phyloP scores from a whole-genome alignment of 768 basidiomycete genomes.

The Termitomyces sp. region DNA sequence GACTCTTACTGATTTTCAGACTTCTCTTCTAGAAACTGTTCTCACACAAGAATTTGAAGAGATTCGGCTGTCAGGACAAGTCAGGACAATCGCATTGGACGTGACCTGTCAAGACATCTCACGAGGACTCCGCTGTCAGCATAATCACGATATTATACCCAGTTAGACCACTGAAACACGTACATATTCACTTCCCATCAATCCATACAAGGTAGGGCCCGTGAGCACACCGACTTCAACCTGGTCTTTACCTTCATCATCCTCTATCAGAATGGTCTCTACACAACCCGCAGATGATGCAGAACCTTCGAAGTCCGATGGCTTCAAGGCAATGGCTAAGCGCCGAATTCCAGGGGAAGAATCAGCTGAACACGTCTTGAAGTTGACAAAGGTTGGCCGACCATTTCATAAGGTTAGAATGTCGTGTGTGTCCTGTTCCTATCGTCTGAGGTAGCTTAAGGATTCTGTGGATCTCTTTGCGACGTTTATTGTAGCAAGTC shows the following conservation, averaged over 20 bases:
- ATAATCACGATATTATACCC: conserved; percentile 5
- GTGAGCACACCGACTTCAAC: not conserved
- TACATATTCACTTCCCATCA: conserved; percentile 1
- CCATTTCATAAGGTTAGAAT: conserved; percentile 13
- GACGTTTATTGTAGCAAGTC: conserved; percentile 10
- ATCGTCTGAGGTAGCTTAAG: conserved; percentile 1
- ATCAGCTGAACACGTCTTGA: conserved; percentile 6
- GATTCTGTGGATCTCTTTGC: conserved; percentile 14
- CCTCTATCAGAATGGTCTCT: not conserved
- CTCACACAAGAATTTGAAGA: not conserved
- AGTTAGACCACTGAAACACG: conserved; percentile 9
- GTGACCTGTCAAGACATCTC: conserved; percentile 3
- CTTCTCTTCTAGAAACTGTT: not conserved
- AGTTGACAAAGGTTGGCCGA: conserved; percentile 10
- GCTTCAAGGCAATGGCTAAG: not conserved
- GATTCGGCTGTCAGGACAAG: not conserved
- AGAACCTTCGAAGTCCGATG: not conserved
- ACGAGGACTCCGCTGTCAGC: conserved; percentile 8
- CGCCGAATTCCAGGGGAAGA: not conserved
- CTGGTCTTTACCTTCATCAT: not conserved
- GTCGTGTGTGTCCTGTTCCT: not conserved
- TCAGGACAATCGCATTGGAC: not conserved
- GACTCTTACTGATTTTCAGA: not conserved
- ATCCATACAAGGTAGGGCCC: not conserved
- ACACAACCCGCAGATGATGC: not conserved